These are phyloP conservation scores for Talaromyces verruculosus DNA, from an alignment of 2,329 filamentous ascomycete genomes.

Conservation along the genomic window DNA sequence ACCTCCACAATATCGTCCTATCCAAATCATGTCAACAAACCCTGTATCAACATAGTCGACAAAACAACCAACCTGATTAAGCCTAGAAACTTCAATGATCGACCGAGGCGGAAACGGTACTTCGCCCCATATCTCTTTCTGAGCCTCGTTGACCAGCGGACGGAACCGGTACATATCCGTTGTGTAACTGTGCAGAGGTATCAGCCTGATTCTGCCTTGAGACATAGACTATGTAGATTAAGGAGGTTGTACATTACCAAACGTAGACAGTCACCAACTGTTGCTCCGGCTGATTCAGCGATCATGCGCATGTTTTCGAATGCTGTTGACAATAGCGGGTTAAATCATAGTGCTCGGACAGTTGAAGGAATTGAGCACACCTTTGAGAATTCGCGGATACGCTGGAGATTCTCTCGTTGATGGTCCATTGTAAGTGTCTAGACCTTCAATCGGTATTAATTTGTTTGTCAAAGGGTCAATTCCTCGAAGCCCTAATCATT, in stretches of 20 bases:
- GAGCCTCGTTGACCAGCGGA: slow-evolving; percentile 14
- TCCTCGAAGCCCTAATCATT: neutral
- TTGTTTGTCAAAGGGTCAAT: neutral
- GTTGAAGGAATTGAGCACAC: neutral
- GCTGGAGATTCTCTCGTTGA: slow-evolving; percentile 3
- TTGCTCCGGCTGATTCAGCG: slow-evolving; percentile 12
- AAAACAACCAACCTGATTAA: slow-evolving; percentile 5
- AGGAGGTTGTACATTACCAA: neutral
- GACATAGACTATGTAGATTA: neutral
- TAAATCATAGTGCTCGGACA: neutral
- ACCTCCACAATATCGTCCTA: slow-evolving; percentile 16
- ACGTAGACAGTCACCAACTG: slow-evolving; percentile 13
- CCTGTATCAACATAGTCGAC: neutral
- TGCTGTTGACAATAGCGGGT: neutral
- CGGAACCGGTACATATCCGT: slow-evolving; percentile 12
- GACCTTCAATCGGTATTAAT: neutral
- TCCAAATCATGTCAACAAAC: neutral
- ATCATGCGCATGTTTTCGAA: slow-evolving; percentile 14
- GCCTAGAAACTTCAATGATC: slow-evolving; percentile 11
- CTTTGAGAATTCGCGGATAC: neutral
- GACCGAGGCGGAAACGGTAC: neutral
- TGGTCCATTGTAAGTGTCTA: slow-evolving; percentile 1
- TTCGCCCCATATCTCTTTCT: slow-evolving; percentile 14
- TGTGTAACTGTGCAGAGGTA: slow-evolving; percentile 3
- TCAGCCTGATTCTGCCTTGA: neutral